These are phyloP conservation scores for Geotrichum klebahnii DNA, from an alignment of 1,139 yeast genomes.

Conservation along the genomic window DNA sequence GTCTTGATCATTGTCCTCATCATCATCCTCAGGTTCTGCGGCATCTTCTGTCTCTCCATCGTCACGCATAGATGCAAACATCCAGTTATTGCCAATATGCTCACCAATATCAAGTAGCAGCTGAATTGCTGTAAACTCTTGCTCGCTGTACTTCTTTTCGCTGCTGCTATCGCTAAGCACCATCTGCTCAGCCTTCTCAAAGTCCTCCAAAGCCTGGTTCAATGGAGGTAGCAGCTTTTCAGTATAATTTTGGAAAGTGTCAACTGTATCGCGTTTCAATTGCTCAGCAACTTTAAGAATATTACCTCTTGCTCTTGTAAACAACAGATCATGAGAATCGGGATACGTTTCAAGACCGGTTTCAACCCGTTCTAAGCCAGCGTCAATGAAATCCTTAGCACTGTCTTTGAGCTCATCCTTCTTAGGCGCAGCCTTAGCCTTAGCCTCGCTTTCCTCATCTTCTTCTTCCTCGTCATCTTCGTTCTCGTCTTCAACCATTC, in stretches of 20 bases:
- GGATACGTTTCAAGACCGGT: conserved; percentile 54
- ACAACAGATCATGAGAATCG: conserved; percentile 43
- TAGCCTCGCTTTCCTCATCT: conserved; percentile 18
- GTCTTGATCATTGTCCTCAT: not conserved
- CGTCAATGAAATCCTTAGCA: conserved; percentile 56
- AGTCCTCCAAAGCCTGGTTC: conserved; percentile 45
- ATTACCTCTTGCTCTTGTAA: conserved; percentile 55
- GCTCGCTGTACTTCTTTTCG: conserved; percentile 22
- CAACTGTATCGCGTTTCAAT: conserved; percentile 22
- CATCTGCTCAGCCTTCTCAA: conserved; percentile 41
- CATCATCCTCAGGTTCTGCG: conserved; percentile 36
- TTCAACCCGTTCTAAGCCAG: conserved; percentile 66
- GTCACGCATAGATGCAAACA: conserved; percentile 54
- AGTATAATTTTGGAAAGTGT: conserved; percentile 20
- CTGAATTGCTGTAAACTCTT: conserved; percentile 28
- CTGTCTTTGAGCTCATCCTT: conserved; percentile 31
- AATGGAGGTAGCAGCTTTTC: conserved; percentile 32
- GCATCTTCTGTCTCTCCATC: conserved; percentile 50
- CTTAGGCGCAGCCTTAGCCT: too few species aligned
- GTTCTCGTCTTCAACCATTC: conserved; percentile 22
- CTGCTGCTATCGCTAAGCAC: conserved; percentile 5
- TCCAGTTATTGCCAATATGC: conserved; percentile 50
- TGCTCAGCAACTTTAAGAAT: conserved; percentile 43
- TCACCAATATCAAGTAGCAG: conserved; percentile 51
- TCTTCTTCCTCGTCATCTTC: conserved; percentile 24